Conservation (phyloP, 2,329 filamentous ascomycete species). For the Knufia petricola region DNA sequence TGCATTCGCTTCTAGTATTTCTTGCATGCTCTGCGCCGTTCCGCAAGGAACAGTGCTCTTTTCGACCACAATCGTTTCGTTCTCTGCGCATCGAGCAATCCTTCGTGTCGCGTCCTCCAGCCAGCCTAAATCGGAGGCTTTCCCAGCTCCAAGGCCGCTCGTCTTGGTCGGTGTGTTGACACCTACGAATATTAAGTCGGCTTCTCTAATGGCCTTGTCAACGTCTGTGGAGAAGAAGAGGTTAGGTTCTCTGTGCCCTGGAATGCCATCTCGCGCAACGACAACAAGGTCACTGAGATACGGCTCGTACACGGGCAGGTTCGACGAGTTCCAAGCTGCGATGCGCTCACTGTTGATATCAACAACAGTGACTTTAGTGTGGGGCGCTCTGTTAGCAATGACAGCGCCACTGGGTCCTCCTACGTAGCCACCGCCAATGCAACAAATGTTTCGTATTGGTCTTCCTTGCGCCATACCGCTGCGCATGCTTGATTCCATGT, state of each 20-base stretch:
- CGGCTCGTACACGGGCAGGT: conserved; percentile 68
- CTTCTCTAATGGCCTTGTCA: conserved; percentile 50
- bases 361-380: conserved; percentile 63
- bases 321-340: conserved; percentile 60
- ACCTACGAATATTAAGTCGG: conserved; percentile 64
- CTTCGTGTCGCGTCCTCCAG: conserved; percentile 60
- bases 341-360: conserved; percentile 59
- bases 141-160: conserved; percentile 58
- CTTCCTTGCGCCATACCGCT: too few species aligned
- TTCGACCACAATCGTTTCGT: conserved; percentile 66
- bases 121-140: conserved; percentile 61
- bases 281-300: conserved; percentile 60
- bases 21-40: conserved; percentile 59
- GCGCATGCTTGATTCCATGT: too few species aligned
- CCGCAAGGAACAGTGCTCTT: conserved; percentile 72
- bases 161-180: conserved; percentile 74
- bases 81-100: conserved; percentile 56
- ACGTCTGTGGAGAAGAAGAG: conserved; percentile 65
- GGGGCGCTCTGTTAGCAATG: conserved; percentile 62
- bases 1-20: conserved; percentile 45
- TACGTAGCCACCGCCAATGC: too few species aligned
- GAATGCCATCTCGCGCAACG: conserved; percentile 31
- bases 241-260: conserved; percentile 46
- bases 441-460: too few species aligned
- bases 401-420: conserved; percentile 68